Evolutionary conservation across 192 early-diverging fungal species (phyloP).

Genomic region (Coemansia sp.): DNA sequence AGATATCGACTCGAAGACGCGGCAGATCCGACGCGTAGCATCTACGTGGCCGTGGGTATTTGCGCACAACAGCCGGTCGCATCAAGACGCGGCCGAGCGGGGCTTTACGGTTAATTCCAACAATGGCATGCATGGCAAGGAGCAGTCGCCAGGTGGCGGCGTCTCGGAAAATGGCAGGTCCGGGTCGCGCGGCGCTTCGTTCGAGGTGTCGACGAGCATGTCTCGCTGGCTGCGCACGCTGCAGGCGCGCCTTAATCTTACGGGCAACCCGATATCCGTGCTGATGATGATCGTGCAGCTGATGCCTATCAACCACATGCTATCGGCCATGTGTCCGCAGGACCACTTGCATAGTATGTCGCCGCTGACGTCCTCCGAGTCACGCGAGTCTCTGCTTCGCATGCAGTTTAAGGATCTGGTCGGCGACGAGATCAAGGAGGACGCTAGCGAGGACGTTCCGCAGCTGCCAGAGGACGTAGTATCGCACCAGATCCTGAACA

Average conservation of each 20-base stretch:
- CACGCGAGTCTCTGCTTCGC: constrained; percentile 22
- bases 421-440: constrained; percentile 2
- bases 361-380: constrained; percentile 14
- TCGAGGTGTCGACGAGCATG: constrained; percentile 32
- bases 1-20: constrained; percentile 33
- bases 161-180: background rate
- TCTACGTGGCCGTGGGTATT: constrained; percentile 51
- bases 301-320: constrained; percentile 41
- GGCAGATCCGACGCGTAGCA: constrained; percentile 34
- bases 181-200: constrained; percentile 8
- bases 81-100: constrained; percentile 10
- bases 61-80: constrained; percentile 19
- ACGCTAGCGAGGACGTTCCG: background rate
- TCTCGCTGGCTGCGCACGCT: constrained; percentile 49
- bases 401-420: constrained; percentile 21
- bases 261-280: constrained; percentile 31
- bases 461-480: constrained; percentile 12
- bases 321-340: constrained; percentile 22
- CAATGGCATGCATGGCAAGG: background rate
- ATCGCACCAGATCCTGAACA: constrained; percentile 32
- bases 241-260: constrained; percentile 45
- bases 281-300: constrained; percentile 42
- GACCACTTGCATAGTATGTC: constrained; percentile 20
- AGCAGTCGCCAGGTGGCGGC: no score
- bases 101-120: background rate